These are phyloP conservation scores for Starmerella potacharoeniae DNA, from an alignment of 805 yeast species.

Conservation along the genomic window DNA sequence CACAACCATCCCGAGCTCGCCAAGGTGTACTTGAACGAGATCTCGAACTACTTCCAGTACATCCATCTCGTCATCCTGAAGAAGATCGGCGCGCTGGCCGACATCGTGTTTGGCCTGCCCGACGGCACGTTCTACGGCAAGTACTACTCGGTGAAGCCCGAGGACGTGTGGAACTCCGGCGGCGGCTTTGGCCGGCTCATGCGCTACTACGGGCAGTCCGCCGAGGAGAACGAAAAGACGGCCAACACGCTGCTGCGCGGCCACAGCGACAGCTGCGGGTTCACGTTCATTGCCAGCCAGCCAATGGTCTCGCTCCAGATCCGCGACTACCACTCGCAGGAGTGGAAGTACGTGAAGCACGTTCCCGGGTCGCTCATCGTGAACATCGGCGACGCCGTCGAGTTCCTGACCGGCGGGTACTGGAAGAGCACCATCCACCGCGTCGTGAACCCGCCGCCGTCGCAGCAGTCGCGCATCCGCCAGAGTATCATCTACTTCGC, in stretches of 20 bases:
- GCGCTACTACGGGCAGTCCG: slow-evolving; percentile 30
- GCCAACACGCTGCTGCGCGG: slow-evolving; percentile 38
- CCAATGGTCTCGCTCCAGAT: slow-evolving; percentile 34
- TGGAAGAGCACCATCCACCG: slow-evolving; percentile 39
- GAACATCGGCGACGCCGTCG: slow-evolving; percentile 35
- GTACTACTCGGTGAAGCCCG: slow-evolving; percentile 30
- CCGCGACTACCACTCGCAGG: slow-evolving; percentile 29
- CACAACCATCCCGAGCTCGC: slow-evolving; percentile 35
- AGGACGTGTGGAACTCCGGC: slow-evolving; percentile 31
- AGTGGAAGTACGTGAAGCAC: slow-evolving; percentile 33
- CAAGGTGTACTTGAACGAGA: slow-evolving; percentile 31
- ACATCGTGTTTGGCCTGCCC: slow-evolving; percentile 37
- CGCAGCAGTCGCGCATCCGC: slow-evolving; percentile 32
- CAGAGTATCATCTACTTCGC: slow-evolving; percentile 36
- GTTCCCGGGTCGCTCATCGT: slow-evolving; percentile 32
- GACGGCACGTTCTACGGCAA: slow-evolving; percentile 35
- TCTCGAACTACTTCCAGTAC: slow-evolving; percentile 32
- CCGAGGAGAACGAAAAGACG: slow-evolving; percentile 28
- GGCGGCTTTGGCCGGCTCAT: slow-evolving; percentile 34
- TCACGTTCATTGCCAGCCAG: slow-evolving; percentile 34
- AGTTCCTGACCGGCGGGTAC: slow-evolving; percentile 36
- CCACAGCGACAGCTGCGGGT: slow-evolving; percentile 37
- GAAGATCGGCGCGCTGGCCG: slow-evolving; percentile 29
- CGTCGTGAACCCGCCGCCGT: slow-evolving; percentile 37
- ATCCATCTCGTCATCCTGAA: slow-evolving; percentile 33